Evolutionary conservation across 129 eudicot species (phyloP).

Genomic region (Logfia minima): DNA sequence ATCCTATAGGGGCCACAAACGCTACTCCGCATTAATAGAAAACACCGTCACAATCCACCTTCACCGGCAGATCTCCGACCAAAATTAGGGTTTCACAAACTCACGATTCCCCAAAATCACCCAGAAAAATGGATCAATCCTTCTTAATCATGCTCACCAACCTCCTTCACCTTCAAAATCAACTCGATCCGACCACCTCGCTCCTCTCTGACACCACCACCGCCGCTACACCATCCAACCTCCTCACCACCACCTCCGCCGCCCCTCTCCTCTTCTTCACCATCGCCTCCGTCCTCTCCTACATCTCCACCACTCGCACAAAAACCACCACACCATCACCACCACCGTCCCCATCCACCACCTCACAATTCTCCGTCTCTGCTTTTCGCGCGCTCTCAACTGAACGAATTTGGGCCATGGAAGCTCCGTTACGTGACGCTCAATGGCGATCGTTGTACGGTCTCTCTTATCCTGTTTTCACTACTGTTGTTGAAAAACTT

Average conservation of each 20-base stretch:
- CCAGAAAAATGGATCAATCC: slow-evolving; percentile 58
- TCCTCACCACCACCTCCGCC: slow-evolving; percentile 76
- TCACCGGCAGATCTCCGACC: slow-evolving; percentile 27
- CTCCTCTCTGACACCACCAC: slow-evolving; percentile 54
- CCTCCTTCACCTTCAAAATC: slow-evolving; percentile 85
- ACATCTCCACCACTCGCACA: slow-evolving; percentile 54
- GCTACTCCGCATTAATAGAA: not conserved
- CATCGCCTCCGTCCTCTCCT: slow-evolving; percentile 87
- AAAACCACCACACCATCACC: slow-evolving; percentile 26
- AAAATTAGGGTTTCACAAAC: slow-evolving; percentile 35
- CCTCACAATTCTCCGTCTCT: slow-evolving; percentile 64
- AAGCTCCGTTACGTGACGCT: slow-evolving; percentile 72
- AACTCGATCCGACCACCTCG: slow-evolving; percentile 79
- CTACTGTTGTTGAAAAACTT: slow-evolving; percentile 81
- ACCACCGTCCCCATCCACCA: slow-evolving; percentile 41
- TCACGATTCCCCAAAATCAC: not conserved
- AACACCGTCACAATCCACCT: slow-evolving; percentile 12
- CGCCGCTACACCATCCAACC: slow-evolving; percentile 56
- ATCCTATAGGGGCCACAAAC: not conserved
- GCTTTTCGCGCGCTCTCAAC: slow-evolving; percentile 92
- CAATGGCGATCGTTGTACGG: slow-evolving; percentile 92
- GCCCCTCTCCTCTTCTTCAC: slow-evolving; percentile 91
- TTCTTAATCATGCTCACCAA: slow-evolving; percentile 82
- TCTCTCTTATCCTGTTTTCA: slow-evolving; percentile 83
- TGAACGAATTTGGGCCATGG: slow-evolving; percentile 88